These are phyloP conservation scores for Huntiella abstrusa DNA, from an alignment of 2,329 filamentous ascomycete species.

Conservation along the genomic window DNA sequence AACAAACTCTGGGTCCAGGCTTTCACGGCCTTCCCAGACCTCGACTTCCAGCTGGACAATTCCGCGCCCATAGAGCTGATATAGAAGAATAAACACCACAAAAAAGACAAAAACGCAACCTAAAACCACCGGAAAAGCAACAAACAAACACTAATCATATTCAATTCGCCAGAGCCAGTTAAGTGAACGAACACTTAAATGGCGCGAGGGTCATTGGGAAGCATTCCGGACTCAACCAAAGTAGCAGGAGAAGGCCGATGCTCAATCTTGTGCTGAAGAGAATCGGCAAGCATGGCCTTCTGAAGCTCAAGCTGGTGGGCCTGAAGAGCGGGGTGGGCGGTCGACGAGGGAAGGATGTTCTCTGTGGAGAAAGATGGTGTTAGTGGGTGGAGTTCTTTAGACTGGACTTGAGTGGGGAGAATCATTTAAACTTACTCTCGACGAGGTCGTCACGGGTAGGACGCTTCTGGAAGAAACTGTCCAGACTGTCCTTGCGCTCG, in stretches of 20 bases:
- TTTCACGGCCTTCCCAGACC: no score
- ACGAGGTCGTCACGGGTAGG: constrained; percentile 60
- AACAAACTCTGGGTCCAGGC: no score
- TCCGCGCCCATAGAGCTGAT: no score
- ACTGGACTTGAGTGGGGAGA: background rate
- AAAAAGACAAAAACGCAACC: background rate
- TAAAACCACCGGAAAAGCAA: no score
- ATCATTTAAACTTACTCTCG: constrained; percentile 23
- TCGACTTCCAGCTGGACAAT: no score
- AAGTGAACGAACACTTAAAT: background rate
- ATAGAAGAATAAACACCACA: no score
- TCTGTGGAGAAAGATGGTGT: constrained; percentile 26
- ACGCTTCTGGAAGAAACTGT: constrained; percentile 53
- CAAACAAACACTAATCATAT: no score
- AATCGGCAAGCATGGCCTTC: constrained; percentile 74
- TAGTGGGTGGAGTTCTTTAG: background rate
- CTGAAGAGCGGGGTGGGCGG: constrained; percentile 58
- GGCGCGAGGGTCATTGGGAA: constrained; percentile 46
- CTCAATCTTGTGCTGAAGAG: constrained; percentile 70
- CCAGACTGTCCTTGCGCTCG: constrained; percentile 49
- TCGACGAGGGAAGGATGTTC: constrained; percentile 71
- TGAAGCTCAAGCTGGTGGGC: constrained; percentile 70
- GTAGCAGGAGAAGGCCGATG: constrained; percentile 58
- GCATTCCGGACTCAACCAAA: constrained; percentile 60
- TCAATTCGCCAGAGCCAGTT: no score